These are phyloP conservation scores for Nemophila menziesii DNA, from an alignment of 257 asterid genomes.

Conservation along the genomic window DNA sequence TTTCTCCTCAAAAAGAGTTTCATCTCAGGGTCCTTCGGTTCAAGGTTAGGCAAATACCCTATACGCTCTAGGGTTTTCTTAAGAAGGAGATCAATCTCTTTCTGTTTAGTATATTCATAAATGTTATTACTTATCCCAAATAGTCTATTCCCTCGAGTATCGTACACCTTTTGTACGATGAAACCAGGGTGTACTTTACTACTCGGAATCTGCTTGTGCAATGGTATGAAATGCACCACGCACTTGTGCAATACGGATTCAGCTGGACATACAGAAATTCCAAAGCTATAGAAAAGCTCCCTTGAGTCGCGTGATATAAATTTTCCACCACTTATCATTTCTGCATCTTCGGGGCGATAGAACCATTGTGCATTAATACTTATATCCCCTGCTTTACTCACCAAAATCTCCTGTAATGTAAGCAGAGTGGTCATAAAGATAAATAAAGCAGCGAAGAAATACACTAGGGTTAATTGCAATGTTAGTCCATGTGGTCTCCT, in stretches of 20 bases:
- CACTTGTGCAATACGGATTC: constrained; percentile 91
- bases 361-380: constrained; percentile 76
- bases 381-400: constrained; percentile 29
- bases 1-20: no score
- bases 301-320: constrained; percentile 57
- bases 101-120: no score
- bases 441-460: no score
- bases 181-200: constrained; percentile 84
- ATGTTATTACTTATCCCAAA: no score
- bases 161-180: constrained; percentile 70
- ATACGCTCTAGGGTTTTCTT: no score
- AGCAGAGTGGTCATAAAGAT: constrained; percentile 5
- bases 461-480: no score
- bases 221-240: constrained; percentile 75
- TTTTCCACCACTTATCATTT: constrained; percentile 50
- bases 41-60: no score
- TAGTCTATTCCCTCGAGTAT: constrained; percentile 49
- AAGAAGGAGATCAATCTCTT: no score
- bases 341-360: constrained; percentile 90
- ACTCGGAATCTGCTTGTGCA: constrained; percentile 52
- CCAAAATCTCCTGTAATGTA: constrained; percentile 66
- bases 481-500: no score
- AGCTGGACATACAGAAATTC: constrained; percentile 69
- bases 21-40: no score
- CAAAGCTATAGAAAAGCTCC: constrained; percentile 79